Base-by-base conservation (phyloP, 2,329 filamentous ascomycete species). In the Leptographium galeiforme region DNA sequence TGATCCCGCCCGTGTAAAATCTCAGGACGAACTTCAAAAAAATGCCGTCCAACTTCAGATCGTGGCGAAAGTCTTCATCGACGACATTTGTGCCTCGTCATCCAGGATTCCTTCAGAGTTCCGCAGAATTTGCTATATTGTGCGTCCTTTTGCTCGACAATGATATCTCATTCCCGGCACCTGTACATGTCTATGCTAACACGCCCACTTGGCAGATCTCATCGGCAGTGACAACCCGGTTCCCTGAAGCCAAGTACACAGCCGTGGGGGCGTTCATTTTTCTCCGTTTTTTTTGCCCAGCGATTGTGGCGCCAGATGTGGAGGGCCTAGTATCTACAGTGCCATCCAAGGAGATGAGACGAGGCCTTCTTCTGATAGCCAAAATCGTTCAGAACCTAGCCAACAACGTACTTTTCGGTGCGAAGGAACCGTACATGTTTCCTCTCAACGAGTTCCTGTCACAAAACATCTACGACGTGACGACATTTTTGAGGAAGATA, bases 381-480 rank as follows among this genome's bases (percentile, higher is more conserved):
- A 86, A 86, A 62, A 78, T 86, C 55, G 77, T 86, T 25, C 83
- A 86, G 60, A 85, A 85, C 61, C 69, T 86, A 39, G 83, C 82
- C 39, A 86, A 86, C 60, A 86, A 86, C 55, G 82, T 85, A 33
- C 70, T 85, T 1, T 86, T 86, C 59, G 82, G 83, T 5, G 80
- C 81, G 38, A 86, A 86, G 64, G 82, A 86, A 62, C 79, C 81
- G 4, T 86, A 84, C 61, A 86, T 86, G 83, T 83, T 80, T 57
- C 80, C 82, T 1, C 67, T 86, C 25, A 85, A 86, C 61, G 76
- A 83, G 55, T 86, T 86, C 56, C 66, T 86, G 25, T 79, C 81
- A 0, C 73, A 82, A 57, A 83, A 86, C 58, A 85, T 86, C 51
- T 84, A 82, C 62, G 70, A 74, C 38, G 79, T 86, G 16, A 85